Base-by-base conservation (phyloP, 2,329 filamentous ascomycete species). In the Volutella citrinella region DNA sequence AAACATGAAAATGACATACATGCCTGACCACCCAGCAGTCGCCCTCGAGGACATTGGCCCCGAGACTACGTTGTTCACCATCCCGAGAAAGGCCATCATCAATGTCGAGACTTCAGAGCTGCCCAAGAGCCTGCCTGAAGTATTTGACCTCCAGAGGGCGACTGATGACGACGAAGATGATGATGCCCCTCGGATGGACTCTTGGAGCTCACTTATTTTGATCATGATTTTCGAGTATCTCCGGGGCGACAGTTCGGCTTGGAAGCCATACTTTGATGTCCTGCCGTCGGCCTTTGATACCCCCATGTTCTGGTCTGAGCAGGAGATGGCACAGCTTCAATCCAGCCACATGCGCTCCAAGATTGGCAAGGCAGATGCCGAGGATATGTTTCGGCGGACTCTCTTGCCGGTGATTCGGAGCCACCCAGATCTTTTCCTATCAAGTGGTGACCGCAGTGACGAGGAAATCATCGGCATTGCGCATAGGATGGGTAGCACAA, bases 231-330 rank as follows among this genome's bases (percentile, higher is more conserved):
- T 87, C 61, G 88, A 95, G 64, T 72, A 69, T 35, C 61, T 80
- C 7, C 80, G 59, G 57, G 80, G 60, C 30, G 66, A 50, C 40
- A 63, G 48, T 2, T 94, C 88, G 2, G 65, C 63, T 8, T 95
- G 89, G 89, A 77, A 79, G 45, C 72, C 80, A 0, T 95, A 95
- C 60, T 80, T 95, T 46, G 72, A 80, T 37, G 69, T 95, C 14
- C 70, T 95, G 6, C 88, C 88, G 1, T 48, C 55, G 6, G 53
- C 64, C 2, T 95, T 95, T 54, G 78, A 93, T 57, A 94, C 87
- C 3, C 74, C 91, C 45, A 95, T 96, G 85, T 95, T 90, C 64
- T 96, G 90, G 90, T 68, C 75, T 3, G 66, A 74, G 1, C 64
- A 68, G 2, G 88, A 95, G 57, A 69, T 95, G 4, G 63, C 68